phyloP scores from a whole-genome alignment of 1,284 basidiomycete species.

The Omphalotus olearius region DNA sequence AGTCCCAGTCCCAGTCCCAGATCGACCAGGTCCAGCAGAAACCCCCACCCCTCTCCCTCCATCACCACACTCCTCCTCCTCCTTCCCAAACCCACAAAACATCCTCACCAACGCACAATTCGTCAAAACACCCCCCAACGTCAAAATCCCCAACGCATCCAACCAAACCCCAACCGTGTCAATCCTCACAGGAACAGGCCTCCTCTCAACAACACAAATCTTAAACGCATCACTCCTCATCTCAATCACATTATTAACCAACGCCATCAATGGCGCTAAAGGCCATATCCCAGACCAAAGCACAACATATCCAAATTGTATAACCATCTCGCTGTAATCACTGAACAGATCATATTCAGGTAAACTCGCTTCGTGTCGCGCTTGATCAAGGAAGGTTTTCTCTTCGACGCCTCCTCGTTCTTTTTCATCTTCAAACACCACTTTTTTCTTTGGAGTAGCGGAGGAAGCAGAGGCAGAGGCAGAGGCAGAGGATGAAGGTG shows the following conservation, averaged over 20 bases:
- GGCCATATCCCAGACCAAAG: constrained; percentile 97
- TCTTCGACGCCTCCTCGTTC: constrained; percentile 59
- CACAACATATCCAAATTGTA: constrained; percentile 89
- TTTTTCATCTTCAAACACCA: constrained; percentile 68
- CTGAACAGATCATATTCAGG: constrained; percentile 79
- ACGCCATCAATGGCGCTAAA: constrained; percentile 78
- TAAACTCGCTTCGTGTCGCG: constrained; percentile 74
- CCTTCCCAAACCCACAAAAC: no score
- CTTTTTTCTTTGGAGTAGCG: constrained; percentile 55
- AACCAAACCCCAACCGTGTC: constrained; percentile 96
- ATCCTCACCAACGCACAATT: constrained; percentile 86
- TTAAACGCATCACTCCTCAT: constrained; percentile 94
- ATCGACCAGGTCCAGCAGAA: no score
- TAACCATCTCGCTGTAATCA: constrained; percentile 96
- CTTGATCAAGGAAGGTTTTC: constrained; percentile 69
- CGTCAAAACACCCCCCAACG: constrained; percentile 83
- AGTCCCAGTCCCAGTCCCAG: no score
- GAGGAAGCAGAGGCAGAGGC: no score
- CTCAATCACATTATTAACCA: constrained; percentile 89
- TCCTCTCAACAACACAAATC: constrained; percentile 80
- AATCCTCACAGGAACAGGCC: constrained; percentile 82
- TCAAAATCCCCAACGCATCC: constrained; percentile 80
- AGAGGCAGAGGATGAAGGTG: constrained; percentile 8
- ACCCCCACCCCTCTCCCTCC: constrained; percentile 13
- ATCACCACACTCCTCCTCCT: no score